A percentile compares a stretch with the other conserved stretches of the same genome.
phyloP scores from a whole-genome alignment of 2,329 filamentous ascomycete genomes.

The Alternaria burnsii region DNA sequence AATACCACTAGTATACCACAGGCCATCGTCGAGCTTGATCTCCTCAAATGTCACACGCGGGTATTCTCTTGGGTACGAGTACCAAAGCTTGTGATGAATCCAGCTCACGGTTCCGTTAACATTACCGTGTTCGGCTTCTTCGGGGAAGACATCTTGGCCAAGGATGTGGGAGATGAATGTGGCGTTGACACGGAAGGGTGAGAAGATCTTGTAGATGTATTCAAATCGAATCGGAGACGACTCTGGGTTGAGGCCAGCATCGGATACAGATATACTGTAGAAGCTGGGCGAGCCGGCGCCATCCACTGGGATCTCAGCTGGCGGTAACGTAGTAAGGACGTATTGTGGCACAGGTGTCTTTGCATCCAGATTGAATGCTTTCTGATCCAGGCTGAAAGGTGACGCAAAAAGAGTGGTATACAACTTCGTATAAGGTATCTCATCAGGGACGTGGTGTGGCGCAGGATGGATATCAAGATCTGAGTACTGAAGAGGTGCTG shows the following conservation, averaged over 20 bases:
- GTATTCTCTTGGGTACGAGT: constrained; percentile 85
- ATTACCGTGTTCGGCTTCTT: constrained; percentile 42
- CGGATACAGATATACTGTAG: constrained; percentile 83
- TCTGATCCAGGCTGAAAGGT: constrained; percentile 72
- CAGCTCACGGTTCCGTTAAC: constrained; percentile 44
- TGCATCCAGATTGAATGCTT: constrained; percentile 73
- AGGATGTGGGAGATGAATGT: constrained; percentile 61
- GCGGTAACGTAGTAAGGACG: constrained; percentile 82
- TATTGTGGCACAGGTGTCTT: constrained; percentile 71
- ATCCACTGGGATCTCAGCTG: constrained; percentile 61
- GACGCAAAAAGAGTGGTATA: constrained; percentile 92
- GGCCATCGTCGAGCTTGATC: constrained; percentile 67
- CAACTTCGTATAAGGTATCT: constrained; percentile 84
- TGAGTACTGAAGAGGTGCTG: constrained; percentile 83
- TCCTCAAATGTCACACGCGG: constrained; percentile 90
- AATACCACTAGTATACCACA: constrained; percentile 76
- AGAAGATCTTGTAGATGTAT: constrained; percentile 74
- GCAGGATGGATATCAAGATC: constrained; percentile 64
- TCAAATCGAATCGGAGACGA: constrained; percentile 51
- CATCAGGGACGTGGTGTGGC: constrained; percentile 67
- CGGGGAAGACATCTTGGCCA: constrained; percentile 46
- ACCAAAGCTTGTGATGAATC: constrained; percentile 68
- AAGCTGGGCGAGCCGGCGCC: constrained; percentile 75
- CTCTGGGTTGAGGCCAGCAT: constrained; percentile 67
- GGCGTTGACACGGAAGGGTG: constrained; percentile 58